Conservation (phyloP, 2,329 filamentous ascomycete genomes). For the Uncinocarpus reesii region DNA sequence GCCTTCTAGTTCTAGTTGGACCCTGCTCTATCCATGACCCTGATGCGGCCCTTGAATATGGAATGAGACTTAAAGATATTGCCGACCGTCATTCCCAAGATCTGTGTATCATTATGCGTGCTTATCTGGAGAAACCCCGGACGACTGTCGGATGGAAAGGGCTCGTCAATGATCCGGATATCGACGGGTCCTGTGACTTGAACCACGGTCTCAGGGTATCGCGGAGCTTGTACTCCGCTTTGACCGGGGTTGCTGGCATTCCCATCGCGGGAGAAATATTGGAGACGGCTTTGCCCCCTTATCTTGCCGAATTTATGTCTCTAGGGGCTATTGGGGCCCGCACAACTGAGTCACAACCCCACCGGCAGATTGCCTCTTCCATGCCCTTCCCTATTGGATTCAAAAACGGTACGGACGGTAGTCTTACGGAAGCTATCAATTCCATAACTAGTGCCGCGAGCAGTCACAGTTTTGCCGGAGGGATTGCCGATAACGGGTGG, state of each 20-base stretch:
- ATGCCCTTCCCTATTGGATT: slow-evolving; percentile 98
- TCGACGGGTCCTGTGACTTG: slow-evolving; percentile 94
- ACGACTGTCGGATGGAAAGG: slow-evolving; percentile 99
- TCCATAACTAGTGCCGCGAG: slow-evolving; percentile 65
- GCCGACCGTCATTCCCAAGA: slow-evolving; percentile 71
- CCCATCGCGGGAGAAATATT: slow-evolving; percentile 97
- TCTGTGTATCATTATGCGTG: slow-evolving; percentile 89
- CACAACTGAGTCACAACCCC: slow-evolving; percentile 92
- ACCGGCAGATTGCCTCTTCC: slow-evolving; percentile 89
- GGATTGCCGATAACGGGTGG: slow-evolving; percentile 93
- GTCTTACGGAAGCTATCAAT: slow-evolving; percentile 82
- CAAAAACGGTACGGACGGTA: slow-evolving; percentile 98
- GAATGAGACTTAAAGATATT: slow-evolving; percentile 62
- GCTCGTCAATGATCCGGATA: slow-evolving; percentile 96
- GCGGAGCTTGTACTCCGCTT: slow-evolving; percentile 84
- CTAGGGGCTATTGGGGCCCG: slow-evolving; percentile 91
- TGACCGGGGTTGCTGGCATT: slow-evolving; percentile 77
- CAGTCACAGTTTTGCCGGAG: slow-evolving; percentile 90
- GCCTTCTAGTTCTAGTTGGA: slow-evolving; percentile 85
- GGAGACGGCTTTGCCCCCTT: slow-evolving; percentile 97
- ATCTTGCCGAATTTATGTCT: slow-evolving; percentile 89
- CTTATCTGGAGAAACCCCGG: slow-evolving; percentile 96
- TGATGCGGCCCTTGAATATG: slow-evolving; percentile 77
- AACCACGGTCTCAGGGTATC: slow-evolving; percentile 93
- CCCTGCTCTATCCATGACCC: slow-evolving; percentile 98